Conservation (phyloP, 176 grass and related monocot genomes). For the Saccharum spontaneum region DNA sequence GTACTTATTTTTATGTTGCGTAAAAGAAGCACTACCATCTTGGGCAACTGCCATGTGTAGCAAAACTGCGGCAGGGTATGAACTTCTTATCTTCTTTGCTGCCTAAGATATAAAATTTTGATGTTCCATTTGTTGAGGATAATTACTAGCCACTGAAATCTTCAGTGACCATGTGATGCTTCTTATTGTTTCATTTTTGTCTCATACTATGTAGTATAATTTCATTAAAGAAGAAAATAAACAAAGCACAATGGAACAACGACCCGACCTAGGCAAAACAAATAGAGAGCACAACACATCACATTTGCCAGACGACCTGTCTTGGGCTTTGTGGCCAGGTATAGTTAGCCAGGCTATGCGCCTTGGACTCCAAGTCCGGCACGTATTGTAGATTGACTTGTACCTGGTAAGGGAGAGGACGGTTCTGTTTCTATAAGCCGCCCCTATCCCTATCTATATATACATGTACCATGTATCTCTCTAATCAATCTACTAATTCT, state of each 20-base stretch:
- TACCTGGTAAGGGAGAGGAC: neutral
- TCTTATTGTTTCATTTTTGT: conserved; percentile 7
- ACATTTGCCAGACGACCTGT: neutral
- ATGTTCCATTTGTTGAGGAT: conserved; percentile 10
- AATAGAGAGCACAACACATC: neutral
- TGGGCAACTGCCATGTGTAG: neutral
- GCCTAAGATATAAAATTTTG: neutral
- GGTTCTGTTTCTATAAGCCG: neutral
- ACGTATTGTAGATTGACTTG: neutral
- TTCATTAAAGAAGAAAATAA: neutral
- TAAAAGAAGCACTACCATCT: neutral
- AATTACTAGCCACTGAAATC: neutral
- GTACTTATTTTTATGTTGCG: neutral
- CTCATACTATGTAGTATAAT: neutral
- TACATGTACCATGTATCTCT: neutral
- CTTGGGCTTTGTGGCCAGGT: neutral
- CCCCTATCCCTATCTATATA: neutral
- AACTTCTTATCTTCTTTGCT: conserved; percentile 8
- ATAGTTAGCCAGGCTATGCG: neutral
- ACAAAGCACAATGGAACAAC: neutral
- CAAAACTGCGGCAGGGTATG: neutral
- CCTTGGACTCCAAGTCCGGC: neutral
- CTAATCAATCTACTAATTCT: neutral
- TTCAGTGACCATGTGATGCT: conserved; percentile 17
- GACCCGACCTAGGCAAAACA: neutral